These are phyloP conservation scores for Serendipita sp. DNA, from an alignment of 768 basidiomycete species.

Conservation along the genomic window DNA sequence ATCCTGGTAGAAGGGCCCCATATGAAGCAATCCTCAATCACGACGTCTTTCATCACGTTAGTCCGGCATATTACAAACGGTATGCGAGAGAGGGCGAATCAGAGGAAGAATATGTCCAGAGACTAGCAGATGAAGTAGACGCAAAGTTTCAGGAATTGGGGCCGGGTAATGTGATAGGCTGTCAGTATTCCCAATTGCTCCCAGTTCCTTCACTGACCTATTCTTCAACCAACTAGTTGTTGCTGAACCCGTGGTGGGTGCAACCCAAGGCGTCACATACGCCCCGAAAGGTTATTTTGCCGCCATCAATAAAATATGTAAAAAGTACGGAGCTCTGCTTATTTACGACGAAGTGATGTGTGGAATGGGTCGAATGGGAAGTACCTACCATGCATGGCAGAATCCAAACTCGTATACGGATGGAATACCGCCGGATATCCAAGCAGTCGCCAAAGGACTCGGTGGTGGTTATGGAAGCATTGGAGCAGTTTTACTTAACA, in stretches of 20 bases:
- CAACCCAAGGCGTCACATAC: constrained; percentile 57
- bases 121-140: constrained; percentile 66
- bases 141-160: constrained; percentile 72
- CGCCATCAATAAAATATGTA: constrained; percentile 56
- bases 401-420: constrained; percentile 42
- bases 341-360: constrained; percentile 89
- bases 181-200: constrained; percentile 26
- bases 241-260: constrained; percentile 78
- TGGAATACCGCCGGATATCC: constrained; percentile 62
- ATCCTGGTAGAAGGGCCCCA: constrained; percentile 49
- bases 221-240: constrained; percentile 31
- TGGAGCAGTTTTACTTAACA: constrained; percentile 63
- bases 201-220: background rate
- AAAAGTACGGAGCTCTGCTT: constrained; percentile 32
- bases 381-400: constrained; percentile 64
- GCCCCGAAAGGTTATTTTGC: constrained; percentile 75
- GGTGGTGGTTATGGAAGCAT: constrained; percentile 79
- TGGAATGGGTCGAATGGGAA: constrained; percentile 85
- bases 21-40: constrained; percentile 50
- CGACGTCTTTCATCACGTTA: constrained; percentile 59
- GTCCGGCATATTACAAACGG: constrained; percentile 73
- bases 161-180: constrained; percentile 65
- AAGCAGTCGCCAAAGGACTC: constrained; percentile 78
- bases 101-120: constrained; percentile 62
- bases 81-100: constrained; percentile 53